Conservation (phyloP, 164 flowering plant species). For the Tetracentron sinense region DNA sequence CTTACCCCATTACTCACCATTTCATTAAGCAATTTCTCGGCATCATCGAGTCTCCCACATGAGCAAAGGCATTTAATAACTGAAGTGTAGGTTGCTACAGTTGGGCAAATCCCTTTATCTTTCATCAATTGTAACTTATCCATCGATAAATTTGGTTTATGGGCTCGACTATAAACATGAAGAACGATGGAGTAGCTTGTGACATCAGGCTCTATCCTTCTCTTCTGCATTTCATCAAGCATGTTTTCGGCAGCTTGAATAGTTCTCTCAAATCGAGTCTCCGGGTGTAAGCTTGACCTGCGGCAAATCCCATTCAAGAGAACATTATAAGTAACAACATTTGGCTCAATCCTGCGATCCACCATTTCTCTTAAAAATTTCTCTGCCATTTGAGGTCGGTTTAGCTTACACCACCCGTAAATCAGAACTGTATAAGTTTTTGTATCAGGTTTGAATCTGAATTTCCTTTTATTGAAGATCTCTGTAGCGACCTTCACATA, state of each 20-base stretch:
- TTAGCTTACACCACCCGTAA: slow-evolving; percentile 87
- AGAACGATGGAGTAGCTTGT: slow-evolving; percentile 80
- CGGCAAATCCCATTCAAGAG: slow-evolving; percentile 87
- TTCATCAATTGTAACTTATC: slow-evolving; percentile 70
- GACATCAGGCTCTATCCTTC: slow-evolving; percentile 91
- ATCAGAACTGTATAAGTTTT: slow-evolving; percentile 76
- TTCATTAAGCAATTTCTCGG: slow-evolving; percentile 61
- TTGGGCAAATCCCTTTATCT: slow-evolving; percentile 68
- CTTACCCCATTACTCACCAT: slow-evolving; percentile 68
- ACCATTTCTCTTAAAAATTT: slow-evolving; percentile 70
- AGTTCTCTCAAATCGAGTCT: slow-evolving; percentile 57
- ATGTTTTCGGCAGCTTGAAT: slow-evolving; percentile 63
- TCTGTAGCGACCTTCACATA: slow-evolving; percentile 70
- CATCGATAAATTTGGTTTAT: slow-evolving; percentile 68
- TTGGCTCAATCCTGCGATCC: slow-evolving; percentile 64
- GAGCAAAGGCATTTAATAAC: slow-evolving; percentile 87
- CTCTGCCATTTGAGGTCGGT: slow-evolving; percentile 57
- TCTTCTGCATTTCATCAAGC: slow-evolving; percentile 75
- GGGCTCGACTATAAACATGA: slow-evolving; percentile 89
- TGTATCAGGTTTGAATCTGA: slow-evolving; percentile 26
- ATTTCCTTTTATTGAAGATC: slow-evolving; percentile 57
- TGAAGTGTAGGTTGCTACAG: slow-evolving; percentile 70
- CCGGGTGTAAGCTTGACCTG: slow-evolving; percentile 80
- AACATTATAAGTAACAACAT: slow-evolving; percentile 83
- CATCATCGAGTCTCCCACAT: slow-evolving; percentile 78